Evolutionary conservation across 169 alveolate species (phyloP), one percentile per base, ranked within the genome.

Genomic region (Plasmodium fragile): DNA sequence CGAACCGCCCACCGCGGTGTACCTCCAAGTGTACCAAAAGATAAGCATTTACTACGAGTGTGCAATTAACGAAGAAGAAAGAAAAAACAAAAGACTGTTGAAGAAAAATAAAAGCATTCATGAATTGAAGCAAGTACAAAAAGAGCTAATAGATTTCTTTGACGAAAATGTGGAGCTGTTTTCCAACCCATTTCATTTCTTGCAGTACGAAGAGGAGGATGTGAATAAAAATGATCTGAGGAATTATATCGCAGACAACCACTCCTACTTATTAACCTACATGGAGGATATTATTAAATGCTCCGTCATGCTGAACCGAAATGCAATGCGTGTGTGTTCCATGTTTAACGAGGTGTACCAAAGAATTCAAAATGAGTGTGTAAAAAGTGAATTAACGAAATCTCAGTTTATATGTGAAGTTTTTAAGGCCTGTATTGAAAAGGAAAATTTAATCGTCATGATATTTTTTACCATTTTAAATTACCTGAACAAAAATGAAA

Each of bases 371-470:
- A 79, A 91, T 8, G 69, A 81, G 22, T 80, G 82, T 34, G 28
- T 91, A 70, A 36, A 16, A 1, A 80, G 30, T n/a, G 92, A 91
- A 81, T 18, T 91, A 7, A 91, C 49, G 2, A 91, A 91, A 30
- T 43, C 92, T 0, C 49, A 16, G 1, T 91, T 22, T 70, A 91
- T 91, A 1, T 69, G 70, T 28, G 92, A 91, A 41, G 77, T 91
- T 30, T 80, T 80, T 45, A 91, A 91, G 82, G 92, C 72, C 45
- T 79, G 91, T 22, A 80, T 91, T 65, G 94, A 91, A 55, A 91
- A 91, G 30, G 94, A 91, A 3, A 91, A 91, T 43, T 71, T 91
- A 80, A 91, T 91, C 72, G 18, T 91, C 5, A 91, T 91, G 94
- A 91, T 91, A 22, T 80, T 80, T 43, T 43, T 80, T 2, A 82